Evolutionary conservation across 306 rosid species (phyloP).

Genomic region (Quercus mongolica): DNA sequence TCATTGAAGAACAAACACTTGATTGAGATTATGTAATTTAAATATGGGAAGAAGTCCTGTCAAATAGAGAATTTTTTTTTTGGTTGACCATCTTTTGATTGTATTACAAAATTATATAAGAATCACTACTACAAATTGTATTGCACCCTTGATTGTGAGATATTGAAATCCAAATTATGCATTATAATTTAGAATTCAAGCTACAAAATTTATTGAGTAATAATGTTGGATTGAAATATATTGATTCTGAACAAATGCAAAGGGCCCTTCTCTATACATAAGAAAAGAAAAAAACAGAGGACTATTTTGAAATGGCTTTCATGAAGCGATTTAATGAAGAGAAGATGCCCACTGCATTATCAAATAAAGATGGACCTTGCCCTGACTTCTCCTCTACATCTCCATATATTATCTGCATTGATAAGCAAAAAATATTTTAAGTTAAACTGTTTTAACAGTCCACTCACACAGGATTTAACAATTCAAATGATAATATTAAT

Average conservation of each 20-base stretch:
- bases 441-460: not conserved
- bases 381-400: slow-evolving; percentile 52
- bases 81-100: too few relatives aligned
- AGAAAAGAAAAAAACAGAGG: not conserved
- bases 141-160: too few relatives aligned
- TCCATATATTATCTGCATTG: slow-evolving; percentile 65
- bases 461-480: not conserved
- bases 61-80: too few relatives aligned
- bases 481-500: not conserved
- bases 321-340: slow-evolving; percentile 82
- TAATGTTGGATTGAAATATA: not conserved
- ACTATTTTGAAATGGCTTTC: slow-evolving; percentile 61
- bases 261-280: not conserved
- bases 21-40: not conserved
- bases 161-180: not conserved
- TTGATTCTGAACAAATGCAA: not conserved
- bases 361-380: slow-evolving; percentile 59
- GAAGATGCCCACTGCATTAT: slow-evolving; percentile 73
- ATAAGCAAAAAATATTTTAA: not conserved
- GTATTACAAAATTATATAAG: too few relatives aligned
- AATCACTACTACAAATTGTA: too few relatives aligned
- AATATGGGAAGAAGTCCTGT: not conserved
- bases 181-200: not conserved
- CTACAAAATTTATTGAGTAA: not conserved
- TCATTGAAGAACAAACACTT: not conserved